Evolutionary conservation across 73 alveolate genomes (phyloP).

Genomic region (Tetrahymena thermophila): DNA sequence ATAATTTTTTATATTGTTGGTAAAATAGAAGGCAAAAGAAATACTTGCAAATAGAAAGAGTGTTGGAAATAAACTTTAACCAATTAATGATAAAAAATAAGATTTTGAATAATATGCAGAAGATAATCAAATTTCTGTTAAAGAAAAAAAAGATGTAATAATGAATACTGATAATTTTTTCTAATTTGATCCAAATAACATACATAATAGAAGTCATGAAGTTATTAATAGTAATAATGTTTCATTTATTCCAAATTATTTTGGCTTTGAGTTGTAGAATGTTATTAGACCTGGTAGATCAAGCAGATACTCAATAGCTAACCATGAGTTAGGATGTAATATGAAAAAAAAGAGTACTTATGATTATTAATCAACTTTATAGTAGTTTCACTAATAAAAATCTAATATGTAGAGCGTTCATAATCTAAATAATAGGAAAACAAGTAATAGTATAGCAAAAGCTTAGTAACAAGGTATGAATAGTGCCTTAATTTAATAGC

Average conservation of each 20-base stretch:
- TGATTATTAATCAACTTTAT: not conserved
- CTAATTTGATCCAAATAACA: not conserved
- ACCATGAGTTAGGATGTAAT: not conserved
- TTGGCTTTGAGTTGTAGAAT: not conserved
- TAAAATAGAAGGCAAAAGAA: not conserved
- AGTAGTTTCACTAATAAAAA: not conserved
- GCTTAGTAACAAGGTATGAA: not conserved
- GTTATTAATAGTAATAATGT: not conserved
- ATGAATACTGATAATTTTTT: not conserved
- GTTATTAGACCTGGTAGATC: not conserved
- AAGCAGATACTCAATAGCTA: not conserved
- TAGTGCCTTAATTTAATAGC: not conserved
- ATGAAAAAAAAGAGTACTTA: not conserved
- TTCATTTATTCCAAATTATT: not conserved
- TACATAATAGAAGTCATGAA: not conserved
- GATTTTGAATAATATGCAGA: not conserved
- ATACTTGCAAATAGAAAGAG: not conserved
- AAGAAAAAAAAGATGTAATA: not conserved
- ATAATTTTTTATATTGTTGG: too few species aligned
- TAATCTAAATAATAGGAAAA: not conserved
- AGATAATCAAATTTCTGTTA: not conserved
- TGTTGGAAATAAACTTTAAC: not conserved
- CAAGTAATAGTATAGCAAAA: not conserved
- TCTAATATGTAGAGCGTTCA: not conserved
- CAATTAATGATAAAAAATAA: not conserved